Evolutionary conservation across 352 stramenopile species (phyloP).

Genomic region (Phytophthora agathidicida): DNA sequence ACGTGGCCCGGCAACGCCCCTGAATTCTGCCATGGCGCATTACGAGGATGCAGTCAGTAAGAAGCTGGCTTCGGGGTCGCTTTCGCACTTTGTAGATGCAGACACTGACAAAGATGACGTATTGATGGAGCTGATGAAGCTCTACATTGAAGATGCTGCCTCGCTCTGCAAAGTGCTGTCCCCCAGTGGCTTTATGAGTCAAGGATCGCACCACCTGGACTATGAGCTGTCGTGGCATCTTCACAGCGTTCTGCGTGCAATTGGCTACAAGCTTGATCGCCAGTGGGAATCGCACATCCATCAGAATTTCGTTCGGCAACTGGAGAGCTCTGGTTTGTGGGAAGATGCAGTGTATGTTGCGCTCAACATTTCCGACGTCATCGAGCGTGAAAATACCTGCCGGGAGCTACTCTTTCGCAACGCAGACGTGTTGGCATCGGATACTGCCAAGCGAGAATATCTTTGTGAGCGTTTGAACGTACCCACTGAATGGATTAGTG

Average conservation of each 20-base stretch:
- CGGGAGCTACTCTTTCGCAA: constrained; percentile 73
- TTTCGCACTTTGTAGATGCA: constrained; percentile 35
- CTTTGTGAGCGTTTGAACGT: constrained; percentile 56
- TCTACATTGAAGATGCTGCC: constrained; percentile 58
- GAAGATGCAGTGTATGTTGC: constrained; percentile 81
- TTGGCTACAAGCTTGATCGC: constrained; percentile 76
- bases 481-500: constrained; percentile 71
- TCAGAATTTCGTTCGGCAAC: constrained; percentile 82
- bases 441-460: constrained; percentile 48
- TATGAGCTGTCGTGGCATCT: constrained; percentile 86
- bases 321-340: constrained; percentile 70
- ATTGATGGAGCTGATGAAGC: constrained; percentile 75
- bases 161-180: constrained; percentile 68
- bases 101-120: constrained; percentile 54
- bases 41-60: constrained; percentile 56
- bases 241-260: constrained; percentile 68
- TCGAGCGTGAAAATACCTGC: constrained; percentile 62
- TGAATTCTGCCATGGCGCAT: constrained; percentile 51
- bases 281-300: constrained; percentile 83
- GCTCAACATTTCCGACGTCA: constrained; percentile 68
- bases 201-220: constrained; percentile 50
- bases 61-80: constrained; percentile 34
- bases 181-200: constrained; percentile 55
- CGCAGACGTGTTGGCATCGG: constrained; percentile 51
- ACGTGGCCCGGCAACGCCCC: constrained; percentile 47